Evolutionary conservation across 805 yeast genomes (phyloP).

Genomic region (Blastobotrys attinorum): DNA sequence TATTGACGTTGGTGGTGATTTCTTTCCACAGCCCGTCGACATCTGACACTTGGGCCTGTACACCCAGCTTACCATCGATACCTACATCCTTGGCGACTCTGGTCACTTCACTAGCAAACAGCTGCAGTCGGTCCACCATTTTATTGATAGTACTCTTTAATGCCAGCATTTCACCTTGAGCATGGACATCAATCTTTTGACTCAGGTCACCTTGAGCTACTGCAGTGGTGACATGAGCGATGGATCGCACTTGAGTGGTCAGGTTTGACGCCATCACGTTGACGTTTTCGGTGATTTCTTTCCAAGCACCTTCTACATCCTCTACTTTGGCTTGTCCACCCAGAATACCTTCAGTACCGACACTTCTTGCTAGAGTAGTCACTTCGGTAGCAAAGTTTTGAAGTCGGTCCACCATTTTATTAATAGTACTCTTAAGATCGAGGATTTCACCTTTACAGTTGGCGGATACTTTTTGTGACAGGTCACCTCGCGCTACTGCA

Average conservation of each 20-base stretch:
- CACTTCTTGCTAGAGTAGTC: conserved; percentile 77
- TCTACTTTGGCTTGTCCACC: conserved; percentile 84
- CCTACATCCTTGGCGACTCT: conserved; percentile 91
- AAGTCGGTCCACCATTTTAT: conserved; percentile 81
- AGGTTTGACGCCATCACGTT: conserved; percentile 83
- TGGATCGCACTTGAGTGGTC: conserved; percentile 81
- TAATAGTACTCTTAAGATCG: conserved; percentile 75
- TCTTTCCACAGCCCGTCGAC: conserved; percentile 91
- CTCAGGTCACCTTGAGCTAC: conserved; percentile 86
- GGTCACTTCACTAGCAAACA: conserved; percentile 82
- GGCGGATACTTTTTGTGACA: conserved; percentile 77
- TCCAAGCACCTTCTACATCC: conserved; percentile 82
- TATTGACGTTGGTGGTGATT: conserved; percentile 82
- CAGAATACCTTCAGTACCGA: conserved; percentile 80
- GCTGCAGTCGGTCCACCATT: conserved; percentile 87
- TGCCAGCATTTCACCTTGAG: conserved; percentile 84
- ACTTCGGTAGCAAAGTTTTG: conserved; percentile 79
- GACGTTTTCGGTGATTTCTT: conserved; percentile 73
- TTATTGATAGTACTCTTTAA: conserved; percentile 80
- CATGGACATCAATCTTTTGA: conserved; percentile 80
- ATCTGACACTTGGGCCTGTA: conserved; percentile 83
- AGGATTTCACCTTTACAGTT: conserved; percentile 75
- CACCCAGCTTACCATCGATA: conserved; percentile 87
- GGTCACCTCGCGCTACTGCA: conserved; percentile 78
- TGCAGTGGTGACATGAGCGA: conserved; percentile 86